Conservation (phyloP, 306 rosid species). For the Pachyrhizus erosus region DNA sequence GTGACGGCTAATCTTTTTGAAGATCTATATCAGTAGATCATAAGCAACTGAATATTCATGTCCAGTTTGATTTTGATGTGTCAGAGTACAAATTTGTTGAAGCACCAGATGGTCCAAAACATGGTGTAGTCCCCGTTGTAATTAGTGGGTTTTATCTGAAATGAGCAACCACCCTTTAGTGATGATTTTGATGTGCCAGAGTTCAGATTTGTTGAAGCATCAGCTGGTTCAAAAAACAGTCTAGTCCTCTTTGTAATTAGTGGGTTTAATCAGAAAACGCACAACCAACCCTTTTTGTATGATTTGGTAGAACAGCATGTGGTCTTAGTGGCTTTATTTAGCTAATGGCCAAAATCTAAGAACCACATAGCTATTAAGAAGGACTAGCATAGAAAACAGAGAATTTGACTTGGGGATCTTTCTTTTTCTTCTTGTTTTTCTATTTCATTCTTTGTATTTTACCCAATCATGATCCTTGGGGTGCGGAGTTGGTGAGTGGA, state of each 20-base stretch:
- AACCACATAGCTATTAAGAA: not conserved
- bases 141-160: not conserved
- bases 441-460: not conserved
- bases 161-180: not conserved
- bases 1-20: not conserved
- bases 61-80: slow-evolving; percentile 15
- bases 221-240: not conserved
- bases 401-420: not conserved
- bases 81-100: not conserved
- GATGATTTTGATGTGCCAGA: not conserved
- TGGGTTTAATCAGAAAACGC: slow-evolving; percentile 2
- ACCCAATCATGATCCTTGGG: not conserved
- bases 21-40: not conserved
- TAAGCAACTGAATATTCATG: not conserved
- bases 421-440: not conserved
- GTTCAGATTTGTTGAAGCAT: not conserved
- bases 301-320: slow-evolving; percentile 13
- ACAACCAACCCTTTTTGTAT: not conserved
- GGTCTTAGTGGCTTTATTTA: not conserved
- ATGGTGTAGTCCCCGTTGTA: not conserved
- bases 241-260: not conserved
- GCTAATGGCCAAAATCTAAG: not conserved
- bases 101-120: not conserved
- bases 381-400: not conserved
- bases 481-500: not conserved